phyloP scores from a whole-genome alignment of 177 flowering plant genomes.

The Tripterygium wilfordii region DNA sequence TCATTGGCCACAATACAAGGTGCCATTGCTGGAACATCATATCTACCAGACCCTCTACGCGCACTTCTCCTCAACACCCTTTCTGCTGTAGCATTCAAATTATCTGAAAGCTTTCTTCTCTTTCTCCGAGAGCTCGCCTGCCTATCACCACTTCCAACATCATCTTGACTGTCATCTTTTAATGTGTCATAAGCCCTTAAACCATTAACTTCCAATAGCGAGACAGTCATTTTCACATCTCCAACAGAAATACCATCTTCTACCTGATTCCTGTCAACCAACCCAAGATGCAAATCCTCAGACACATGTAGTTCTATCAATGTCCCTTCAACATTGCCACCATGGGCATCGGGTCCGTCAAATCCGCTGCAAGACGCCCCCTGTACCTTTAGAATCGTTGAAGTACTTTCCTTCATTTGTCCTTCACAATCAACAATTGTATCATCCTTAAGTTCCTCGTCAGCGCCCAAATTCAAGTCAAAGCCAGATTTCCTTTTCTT shows the following conservation, averaged over 20 bases:
- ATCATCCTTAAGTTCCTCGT: constrained; percentile 20
- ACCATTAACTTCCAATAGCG: too few relatives aligned
- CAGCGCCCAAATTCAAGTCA: constrained; percentile 48
- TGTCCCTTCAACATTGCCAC: constrained; percentile 9
- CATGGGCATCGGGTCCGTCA: constrained; percentile 2
- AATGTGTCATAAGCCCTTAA: too few relatives aligned
- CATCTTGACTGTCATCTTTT: too few relatives aligned
- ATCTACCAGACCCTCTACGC: constrained; percentile 40
- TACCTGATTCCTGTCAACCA: constrained; percentile 9
- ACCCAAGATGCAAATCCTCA: constrained; percentile 7
- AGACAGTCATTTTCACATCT: too few relatives aligned
- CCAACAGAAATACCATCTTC: constrained; percentile 9
- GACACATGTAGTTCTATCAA: constrained; percentile 10
- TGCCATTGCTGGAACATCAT: constrained; percentile 5
- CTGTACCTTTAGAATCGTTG: too few relatives aligned
- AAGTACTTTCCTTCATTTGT: constrained; percentile 9
- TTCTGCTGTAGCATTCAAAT: constrained; percentile 21
- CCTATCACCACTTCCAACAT: constrained; percentile 13
- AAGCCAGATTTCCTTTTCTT: constrained; percentile 24
- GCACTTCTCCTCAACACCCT: constrained; percentile 70
- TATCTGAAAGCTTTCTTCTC: constrained; percentile 29
- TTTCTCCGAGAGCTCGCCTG: constrained; percentile 24
- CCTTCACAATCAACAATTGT: constrained; percentile 4
- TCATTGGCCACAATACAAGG: constrained; percentile 14
- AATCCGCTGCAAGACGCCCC: too few relatives aligned